These are phyloP conservation scores for Eucalyptus marginata DNA, from an alignment of 345 rosid genomes.

Conservation along the genomic window DNA sequence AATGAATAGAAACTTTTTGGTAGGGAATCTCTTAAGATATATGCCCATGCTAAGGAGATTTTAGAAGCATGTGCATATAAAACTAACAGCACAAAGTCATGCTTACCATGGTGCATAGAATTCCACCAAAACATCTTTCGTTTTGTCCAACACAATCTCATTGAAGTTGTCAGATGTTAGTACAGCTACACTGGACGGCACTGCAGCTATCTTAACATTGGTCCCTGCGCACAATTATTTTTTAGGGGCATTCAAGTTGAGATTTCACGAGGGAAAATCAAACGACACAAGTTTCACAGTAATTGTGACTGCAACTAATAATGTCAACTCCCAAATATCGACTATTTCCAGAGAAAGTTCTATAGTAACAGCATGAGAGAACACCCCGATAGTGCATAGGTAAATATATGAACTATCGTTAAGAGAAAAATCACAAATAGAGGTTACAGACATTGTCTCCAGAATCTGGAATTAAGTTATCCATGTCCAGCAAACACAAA, in stretches of 20 bases:
- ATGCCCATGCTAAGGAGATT: background rate
- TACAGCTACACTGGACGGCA: conserved; percentile 67
- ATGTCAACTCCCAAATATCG: background rate
- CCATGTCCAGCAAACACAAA: background rate
- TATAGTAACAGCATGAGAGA: background rate
- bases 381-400: background rate
- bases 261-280: background rate
- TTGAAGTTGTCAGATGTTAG: conserved; percentile 67
- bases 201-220: conserved; percentile 74
- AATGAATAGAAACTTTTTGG: background rate
- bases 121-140: conserved; percentile 92
- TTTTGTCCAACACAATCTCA: conserved; percentile 72
- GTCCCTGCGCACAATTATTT: conserved; percentile 43
- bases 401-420: background rate
- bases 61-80: background rate
- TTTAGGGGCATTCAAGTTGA: background rate
- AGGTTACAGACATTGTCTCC: background rate
- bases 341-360: background rate
- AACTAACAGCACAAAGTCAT: background rate
- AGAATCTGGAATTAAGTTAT: background rate
- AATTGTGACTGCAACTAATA: background rate
- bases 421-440: background rate
- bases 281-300: background rate
- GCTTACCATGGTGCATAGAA: conserved; percentile 97
- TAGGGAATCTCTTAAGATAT: background rate